Conservation (phyloP, 2,329 filamentous ascomycete species). For the Fusarium sp. region DNA sequence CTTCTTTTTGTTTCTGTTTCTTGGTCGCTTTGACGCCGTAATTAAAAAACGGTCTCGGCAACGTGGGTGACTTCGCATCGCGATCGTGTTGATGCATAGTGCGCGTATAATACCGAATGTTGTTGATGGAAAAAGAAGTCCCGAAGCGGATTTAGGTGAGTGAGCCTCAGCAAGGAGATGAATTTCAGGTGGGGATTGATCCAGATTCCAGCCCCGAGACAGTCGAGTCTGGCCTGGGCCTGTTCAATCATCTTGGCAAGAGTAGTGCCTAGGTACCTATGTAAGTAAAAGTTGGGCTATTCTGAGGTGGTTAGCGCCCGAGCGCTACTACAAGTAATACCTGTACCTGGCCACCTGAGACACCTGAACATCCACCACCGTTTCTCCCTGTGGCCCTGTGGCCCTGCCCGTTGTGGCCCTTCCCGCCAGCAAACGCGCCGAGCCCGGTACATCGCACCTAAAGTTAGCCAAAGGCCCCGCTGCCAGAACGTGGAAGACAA, state of each 20-base stretch:
- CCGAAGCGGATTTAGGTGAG: background rate
- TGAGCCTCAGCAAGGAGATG: background rate
- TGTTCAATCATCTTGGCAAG: background rate
- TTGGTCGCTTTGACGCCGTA: background rate
- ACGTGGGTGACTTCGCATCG: conserved; percentile 4
- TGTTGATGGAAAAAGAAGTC: conserved; percentile 34
- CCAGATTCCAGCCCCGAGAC: background rate
- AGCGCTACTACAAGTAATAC: background rate
- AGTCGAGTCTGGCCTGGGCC: background rate
- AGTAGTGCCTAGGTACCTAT: background rate
- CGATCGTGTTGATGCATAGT: conserved; percentile 6
- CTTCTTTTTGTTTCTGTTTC: background rate
- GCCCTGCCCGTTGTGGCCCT: background rate
- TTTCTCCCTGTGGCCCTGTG: conserved; percentile 9
- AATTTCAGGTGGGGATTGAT: background rate
- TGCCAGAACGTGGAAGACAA: conserved; percentile 17
- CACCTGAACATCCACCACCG: conserved; percentile 29
- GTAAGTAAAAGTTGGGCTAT: background rate
- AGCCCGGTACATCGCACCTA: background rate
- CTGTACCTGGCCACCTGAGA: conserved; percentile 25
- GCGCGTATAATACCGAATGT: conserved; percentile 18
- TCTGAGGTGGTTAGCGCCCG: conserved; percentile 7
- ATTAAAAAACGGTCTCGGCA: conserved; percentile 9
- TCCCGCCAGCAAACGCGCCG: background rate
- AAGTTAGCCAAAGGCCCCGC: background rate